A percentile compares a stretch with the other conserved stretches of the same genome.
Evolutionary conservation across 148 eudicot species (phyloP).

Genomic region (Dianthus caryophyllus): DNA sequence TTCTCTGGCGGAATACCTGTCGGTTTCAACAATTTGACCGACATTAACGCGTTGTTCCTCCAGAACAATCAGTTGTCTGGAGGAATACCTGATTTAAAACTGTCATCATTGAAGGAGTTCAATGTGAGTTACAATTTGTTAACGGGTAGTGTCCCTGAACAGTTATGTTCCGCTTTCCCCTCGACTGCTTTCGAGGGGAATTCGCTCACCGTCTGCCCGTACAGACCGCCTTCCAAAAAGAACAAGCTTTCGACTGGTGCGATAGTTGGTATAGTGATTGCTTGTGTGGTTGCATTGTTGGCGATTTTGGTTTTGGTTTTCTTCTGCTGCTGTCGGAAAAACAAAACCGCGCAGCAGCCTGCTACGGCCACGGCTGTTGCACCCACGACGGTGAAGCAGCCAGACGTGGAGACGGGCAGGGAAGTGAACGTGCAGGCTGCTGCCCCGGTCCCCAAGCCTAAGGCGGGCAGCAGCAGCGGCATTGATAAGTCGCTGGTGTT

Average conservation of each 20-base stretch:
- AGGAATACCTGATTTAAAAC: constrained; percentile 44
- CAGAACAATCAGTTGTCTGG: constrained; percentile 54
- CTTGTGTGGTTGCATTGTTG: constrained; percentile 41
- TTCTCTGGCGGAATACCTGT: constrained; percentile 55
- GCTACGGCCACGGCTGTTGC: not conserved
- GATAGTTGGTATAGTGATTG: constrained; percentile 68
- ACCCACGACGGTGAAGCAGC: constrained; percentile 21
- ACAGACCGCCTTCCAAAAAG: constrained; percentile 4
- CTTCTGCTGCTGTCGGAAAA: constrained; percentile 39
- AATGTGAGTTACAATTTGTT: constrained; percentile 56
- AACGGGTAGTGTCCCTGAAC: constrained; percentile 45
- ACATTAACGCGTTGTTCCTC: constrained; percentile 43
- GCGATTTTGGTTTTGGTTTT: constrained; percentile 32
- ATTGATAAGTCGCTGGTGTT: constrained; percentile 52
- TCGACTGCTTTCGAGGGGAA: constrained; percentile 48
- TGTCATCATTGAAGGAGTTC: constrained; percentile 36
- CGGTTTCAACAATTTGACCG: constrained; percentile 39
- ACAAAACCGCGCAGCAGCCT: not conserved
- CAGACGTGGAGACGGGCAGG: constrained; percentile 34
- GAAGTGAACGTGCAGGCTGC: constrained; percentile 17
- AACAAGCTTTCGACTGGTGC: constrained; percentile 68
- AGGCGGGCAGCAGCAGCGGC: too few species aligned
- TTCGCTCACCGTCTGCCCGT: constrained; percentile 46
- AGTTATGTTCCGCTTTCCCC: constrained; percentile 30
- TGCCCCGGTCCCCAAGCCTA: too few species aligned